phyloP scores from a whole-genome alignment of 2,329 filamentous ascomycete species.

The Sporothrix mexicana region DNA sequence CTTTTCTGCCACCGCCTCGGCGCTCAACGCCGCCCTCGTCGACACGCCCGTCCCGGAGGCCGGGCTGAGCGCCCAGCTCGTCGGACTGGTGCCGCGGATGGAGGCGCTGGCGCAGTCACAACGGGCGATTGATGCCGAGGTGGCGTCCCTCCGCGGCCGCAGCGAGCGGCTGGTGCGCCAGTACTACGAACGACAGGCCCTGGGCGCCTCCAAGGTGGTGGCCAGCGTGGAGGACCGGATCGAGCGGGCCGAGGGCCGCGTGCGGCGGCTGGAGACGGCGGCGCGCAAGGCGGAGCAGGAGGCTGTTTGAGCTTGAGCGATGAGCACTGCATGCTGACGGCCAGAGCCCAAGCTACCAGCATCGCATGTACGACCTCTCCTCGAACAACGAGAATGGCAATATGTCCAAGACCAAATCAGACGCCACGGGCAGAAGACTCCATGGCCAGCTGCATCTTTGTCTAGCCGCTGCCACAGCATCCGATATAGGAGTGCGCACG shows the following conservation, averaged over 20 bases:
- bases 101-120: constrained; percentile 66
- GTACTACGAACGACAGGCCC: constrained; percentile 77
- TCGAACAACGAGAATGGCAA: no score
- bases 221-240: constrained; percentile 73
- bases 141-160: constrained; percentile 65
- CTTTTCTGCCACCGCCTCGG: constrained; percentile 62
- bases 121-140: constrained; percentile 64
- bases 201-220: constrained; percentile 71
- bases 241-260: constrained; percentile 66
- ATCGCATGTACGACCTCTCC: no score
- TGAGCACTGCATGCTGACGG: no score
- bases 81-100: constrained; percentile 66
- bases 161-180: constrained; percentile 67
- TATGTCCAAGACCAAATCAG: neutral
- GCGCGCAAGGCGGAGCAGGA: constrained; percentile 57
- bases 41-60: constrained; percentile 64
- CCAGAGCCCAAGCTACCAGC: no score
- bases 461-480: no score
- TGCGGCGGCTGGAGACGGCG: constrained; percentile 68
- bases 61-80: constrained; percentile 60
- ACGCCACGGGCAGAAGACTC: neutral
- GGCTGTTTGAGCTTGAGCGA: no score
- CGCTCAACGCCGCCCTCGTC: constrained; percentile 59
- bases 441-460: neutral
- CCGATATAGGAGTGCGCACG: neutral